Conservation (phyloP, 1,284 basidiomycete species). For the Ceratobasidium sp. region DNA sequence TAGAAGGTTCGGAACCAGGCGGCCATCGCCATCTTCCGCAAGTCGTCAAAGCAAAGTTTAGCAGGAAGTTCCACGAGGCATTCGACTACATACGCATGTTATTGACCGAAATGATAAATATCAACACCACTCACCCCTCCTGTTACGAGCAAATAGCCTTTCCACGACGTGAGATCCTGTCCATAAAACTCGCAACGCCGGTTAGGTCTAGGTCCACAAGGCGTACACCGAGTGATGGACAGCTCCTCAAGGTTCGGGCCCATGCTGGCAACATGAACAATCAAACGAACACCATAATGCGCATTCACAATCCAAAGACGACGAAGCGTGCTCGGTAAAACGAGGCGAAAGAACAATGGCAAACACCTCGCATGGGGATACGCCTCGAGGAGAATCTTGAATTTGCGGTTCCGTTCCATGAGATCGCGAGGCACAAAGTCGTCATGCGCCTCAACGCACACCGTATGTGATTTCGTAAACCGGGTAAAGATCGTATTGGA, state of each 20-base stretch:
- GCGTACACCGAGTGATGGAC: background rate
- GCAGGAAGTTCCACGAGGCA: background rate
- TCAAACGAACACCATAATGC: background rate
- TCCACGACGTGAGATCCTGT: background rate
- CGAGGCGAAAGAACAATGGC: background rate
- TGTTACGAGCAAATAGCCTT: background rate
- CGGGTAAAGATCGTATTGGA: background rate
- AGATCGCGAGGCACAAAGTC: background rate
- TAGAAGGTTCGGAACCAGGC: no score
- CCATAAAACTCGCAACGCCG: background rate
- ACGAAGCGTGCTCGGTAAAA: constrained; percentile 1
- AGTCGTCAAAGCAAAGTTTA: no score
- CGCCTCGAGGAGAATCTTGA: background rate
- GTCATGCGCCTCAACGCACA: background rate
- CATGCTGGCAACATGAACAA: background rate
- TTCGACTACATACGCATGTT: background rate
- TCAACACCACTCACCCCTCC: no score
- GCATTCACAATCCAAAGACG: constrained; percentile 13
- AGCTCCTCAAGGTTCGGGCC: background rate
- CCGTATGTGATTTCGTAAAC: constrained; percentile 1
- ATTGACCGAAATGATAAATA: no score
- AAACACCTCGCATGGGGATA: background rate
- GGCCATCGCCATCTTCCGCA: no score
- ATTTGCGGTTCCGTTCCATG: background rate
- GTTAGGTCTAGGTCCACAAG: background rate